A percentile compares a stretch with the other conserved stretches of the same genome.
These are phyloP conservation scores for Aureobasidium sp. DNA, from an alignment of 2,329 filamentous ascomycete species.

Conservation along the genomic window DNA sequence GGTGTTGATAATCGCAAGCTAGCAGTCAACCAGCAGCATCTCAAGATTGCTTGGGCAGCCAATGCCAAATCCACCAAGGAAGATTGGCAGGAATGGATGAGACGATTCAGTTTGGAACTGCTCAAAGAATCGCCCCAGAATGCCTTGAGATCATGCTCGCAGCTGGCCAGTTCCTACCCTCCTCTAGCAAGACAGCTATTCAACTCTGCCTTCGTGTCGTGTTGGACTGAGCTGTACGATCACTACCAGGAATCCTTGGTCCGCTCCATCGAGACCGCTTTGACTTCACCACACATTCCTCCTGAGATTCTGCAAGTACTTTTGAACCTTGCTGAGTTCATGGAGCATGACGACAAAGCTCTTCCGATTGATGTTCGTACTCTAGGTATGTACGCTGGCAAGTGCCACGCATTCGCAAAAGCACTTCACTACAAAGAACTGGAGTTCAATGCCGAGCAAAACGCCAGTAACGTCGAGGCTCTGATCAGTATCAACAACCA, in stretches of 20 bases:
- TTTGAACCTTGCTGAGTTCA: constrained; percentile 95
- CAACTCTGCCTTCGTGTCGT: constrained; percentile 98
- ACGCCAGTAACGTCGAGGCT: constrained; percentile 88
- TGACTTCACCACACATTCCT: constrained; percentile 91
- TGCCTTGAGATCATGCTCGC: constrained; percentile 85
- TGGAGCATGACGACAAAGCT: constrained; percentile 99
- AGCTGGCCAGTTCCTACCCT: constrained; percentile 81
- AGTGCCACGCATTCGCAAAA: constrained; percentile 97
- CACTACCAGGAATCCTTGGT: constrained; percentile 97
- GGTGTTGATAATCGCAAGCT: constrained; percentile 89
- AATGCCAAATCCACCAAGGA: constrained; percentile 95
- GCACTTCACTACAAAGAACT: constrained; percentile 98
- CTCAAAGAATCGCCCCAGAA: constrained; percentile 95
- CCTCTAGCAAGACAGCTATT: constrained; percentile 90
- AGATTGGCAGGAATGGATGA: constrained; percentile 99
- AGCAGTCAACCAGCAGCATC: constrained; percentile 93
- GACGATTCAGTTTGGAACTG: constrained; percentile 89
- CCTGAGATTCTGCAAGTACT: constrained; percentile 91
- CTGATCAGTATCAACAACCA: constrained; percentile 99
- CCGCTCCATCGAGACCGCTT: constrained; percentile 86
- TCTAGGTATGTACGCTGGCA: constrained; percentile 86
- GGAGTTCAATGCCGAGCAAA: constrained; percentile 96
- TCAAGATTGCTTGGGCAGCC: constrained; percentile 96
- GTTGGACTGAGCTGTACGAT: constrained; percentile 96
- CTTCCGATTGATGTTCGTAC: constrained; percentile 95